Evolutionary conservation across 2,329 filamentous ascomycete species (phyloP).

Genomic region (Neurospora sp.): DNA sequence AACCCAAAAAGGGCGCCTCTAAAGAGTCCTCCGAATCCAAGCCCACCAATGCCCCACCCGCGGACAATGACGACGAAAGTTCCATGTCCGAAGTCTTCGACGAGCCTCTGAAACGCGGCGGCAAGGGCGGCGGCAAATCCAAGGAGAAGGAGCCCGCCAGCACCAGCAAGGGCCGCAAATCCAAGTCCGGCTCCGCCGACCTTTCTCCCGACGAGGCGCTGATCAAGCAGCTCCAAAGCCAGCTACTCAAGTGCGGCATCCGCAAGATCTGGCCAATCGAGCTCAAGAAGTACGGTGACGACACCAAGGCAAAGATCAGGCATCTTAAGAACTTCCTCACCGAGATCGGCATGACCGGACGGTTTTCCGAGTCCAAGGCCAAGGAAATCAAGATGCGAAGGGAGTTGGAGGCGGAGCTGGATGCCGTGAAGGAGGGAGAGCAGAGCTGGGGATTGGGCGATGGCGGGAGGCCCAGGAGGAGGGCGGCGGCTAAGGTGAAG

Average conservation of each 20-base stretch:
- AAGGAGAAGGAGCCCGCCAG: slow-evolving; percentile 36
- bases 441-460: slow-evolving; percentile 58
- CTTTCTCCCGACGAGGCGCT: slow-evolving; percentile 58
- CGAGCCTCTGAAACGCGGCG: slow-evolving; percentile 13
- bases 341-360: slow-evolving; percentile 78
- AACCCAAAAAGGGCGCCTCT: background rate
- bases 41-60: background rate
- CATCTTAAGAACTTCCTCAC: slow-evolving; percentile 71
- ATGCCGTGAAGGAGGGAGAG: slow-evolving; percentile 74
- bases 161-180: slow-evolving; percentile 29
- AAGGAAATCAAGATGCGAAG: slow-evolving; percentile 77
- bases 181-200: slow-evolving; percentile 23
- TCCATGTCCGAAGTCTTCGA: slow-evolving; percentile 14
- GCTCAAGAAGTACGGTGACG: slow-evolving; percentile 62
- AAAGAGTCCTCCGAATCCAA: slow-evolving; percentile 8
- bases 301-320: slow-evolving; percentile 65
- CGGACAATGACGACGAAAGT: slow-evolving; percentile 8
- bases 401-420: slow-evolving; percentile 75
- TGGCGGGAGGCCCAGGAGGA: slow-evolving; percentile 31
- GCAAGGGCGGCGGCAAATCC: slow-evolving; percentile 30
- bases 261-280: slow-evolving; percentile 87
- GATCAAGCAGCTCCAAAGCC: slow-evolving; percentile 79
- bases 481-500: slow-evolving; percentile 18
- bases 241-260: slow-evolving; percentile 82
- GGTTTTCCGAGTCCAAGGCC: slow-evolving; percentile 78